phyloP scores from a whole-genome alignment of 73 alveolate genomes.

The Paramecium bursaria region DNA sequence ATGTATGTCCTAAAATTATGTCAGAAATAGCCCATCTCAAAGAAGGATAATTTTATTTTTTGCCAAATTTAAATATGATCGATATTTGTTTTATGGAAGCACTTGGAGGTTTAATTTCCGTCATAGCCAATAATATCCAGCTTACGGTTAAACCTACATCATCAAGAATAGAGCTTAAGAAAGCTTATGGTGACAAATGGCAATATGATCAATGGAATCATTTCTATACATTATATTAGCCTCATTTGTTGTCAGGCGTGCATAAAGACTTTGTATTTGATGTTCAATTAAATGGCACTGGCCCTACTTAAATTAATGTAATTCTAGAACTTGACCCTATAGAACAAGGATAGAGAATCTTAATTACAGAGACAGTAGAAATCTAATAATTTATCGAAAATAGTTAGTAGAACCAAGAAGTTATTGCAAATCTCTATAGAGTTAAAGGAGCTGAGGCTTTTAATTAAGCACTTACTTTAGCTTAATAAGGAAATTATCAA shows the following conservation, averaged over 20 bases:
- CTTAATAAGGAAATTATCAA: conserved; percentile 62
- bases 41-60: conserved; percentile 56
- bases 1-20: conserved; percentile 45
- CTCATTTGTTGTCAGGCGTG: conserved; percentile 38
- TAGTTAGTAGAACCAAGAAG: conserved; percentile 40
- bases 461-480: conserved; percentile 18
- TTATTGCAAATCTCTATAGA: conserved; percentile 55
- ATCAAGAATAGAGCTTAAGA: neutral
- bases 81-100: conserved; percentile 62
- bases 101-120: conserved; percentile 49
- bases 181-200: conserved; percentile 61
- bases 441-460: conserved; percentile 69
- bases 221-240: conserved; percentile 9
- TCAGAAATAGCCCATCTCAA: conserved; percentile 49
- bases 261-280: conserved; percentile 53
- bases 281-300: neutral
- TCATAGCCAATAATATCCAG: conserved; percentile 33
- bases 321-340: conserved; percentile 16
- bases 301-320: neutral
- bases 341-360: conserved; percentile 16
- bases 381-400: neutral
- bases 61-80: conserved; percentile 19
- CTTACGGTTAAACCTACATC: conserved; percentile 12
- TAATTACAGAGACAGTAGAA: conserved; percentile 1
- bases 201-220: conserved; percentile 37